Evolutionary conservation across 805 yeast genomes (phyloP).

Genomic region (Kodamaea kakaduensis): DNA sequence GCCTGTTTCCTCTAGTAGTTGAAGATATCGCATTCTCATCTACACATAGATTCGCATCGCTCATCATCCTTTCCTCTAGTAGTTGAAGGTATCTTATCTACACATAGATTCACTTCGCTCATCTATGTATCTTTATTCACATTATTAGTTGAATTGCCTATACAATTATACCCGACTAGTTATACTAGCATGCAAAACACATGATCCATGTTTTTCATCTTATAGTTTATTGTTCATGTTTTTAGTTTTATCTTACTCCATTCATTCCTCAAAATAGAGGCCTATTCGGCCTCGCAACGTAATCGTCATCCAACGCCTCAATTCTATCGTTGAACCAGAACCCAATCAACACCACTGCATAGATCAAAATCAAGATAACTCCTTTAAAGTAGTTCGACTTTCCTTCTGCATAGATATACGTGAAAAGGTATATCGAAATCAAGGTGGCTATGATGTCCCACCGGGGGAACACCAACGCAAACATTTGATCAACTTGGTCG

Average conservation of each 20-base stretch:
- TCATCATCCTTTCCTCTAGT: too few relatives aligned
- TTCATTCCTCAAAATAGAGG: background rate
- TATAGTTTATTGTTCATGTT: background rate
- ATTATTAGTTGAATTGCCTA: too few relatives aligned
- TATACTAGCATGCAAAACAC: background rate
- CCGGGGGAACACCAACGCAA: slow-evolving; percentile 84
- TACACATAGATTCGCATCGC: too few relatives aligned
- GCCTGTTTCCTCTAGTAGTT: too few relatives aligned
- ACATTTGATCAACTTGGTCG: slow-evolving; percentile 45
- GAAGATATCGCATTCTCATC: too few relatives aligned
- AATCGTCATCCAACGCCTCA: slow-evolving; percentile 27
- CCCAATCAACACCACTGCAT: slow-evolving; percentile 71
- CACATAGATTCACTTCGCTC: too few relatives aligned
- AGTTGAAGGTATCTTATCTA: too few relatives aligned
- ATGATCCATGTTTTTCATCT: too few relatives aligned
- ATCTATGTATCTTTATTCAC: too few relatives aligned
- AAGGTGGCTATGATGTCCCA: slow-evolving; percentile 92
- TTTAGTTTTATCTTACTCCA: background rate
- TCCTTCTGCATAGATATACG: slow-evolving; percentile 94
- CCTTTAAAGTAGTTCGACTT: slow-evolving; percentile 96
- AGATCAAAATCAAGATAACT: slow-evolving; percentile 74
- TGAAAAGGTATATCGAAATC: slow-evolving; percentile 81
- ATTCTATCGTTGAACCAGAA: slow-evolving; percentile 60
- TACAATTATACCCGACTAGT: background rate
- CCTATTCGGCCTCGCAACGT: slow-evolving; percentile 9